Evolutionary conservation across 2,329 filamentous ascomycete species (phyloP).

Genomic region (Pseudogymnoascus sp.): DNA sequence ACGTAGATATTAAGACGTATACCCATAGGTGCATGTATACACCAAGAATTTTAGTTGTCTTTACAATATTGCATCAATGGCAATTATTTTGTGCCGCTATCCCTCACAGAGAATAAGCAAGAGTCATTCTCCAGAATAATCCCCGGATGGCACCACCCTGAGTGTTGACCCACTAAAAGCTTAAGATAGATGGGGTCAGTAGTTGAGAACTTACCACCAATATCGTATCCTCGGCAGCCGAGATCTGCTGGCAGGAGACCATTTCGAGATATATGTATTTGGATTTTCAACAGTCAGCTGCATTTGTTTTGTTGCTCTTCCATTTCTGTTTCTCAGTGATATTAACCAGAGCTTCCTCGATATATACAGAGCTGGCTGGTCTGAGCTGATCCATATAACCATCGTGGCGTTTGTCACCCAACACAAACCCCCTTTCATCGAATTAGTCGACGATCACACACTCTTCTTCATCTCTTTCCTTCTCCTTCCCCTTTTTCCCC

Average conservation of each 20-base stretch:
- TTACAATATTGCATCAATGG: no score
- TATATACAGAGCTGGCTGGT: neutral
- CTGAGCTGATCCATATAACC: neutral
- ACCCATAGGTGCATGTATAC: no score
- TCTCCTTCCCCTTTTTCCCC: neutral
- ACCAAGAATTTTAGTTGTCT: no score
- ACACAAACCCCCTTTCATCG: neutral
- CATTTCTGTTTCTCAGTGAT: neutral
- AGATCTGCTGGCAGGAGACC: neutral
- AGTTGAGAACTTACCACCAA: slow-evolving; percentile 12
- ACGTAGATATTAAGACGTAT: no score
- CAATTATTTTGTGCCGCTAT: no score
- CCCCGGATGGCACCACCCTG: no score
- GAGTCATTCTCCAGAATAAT: no score
- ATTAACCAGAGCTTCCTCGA: neutral
- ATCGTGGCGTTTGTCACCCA: neutral
- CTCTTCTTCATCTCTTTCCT: neutral
- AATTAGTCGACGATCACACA: neutral
- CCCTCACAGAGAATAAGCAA: no score
- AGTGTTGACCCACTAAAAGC: no score
- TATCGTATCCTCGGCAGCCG: neutral
- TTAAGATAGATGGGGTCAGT: no score
- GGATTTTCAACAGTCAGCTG: neutral
- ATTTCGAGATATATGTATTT: neutral
- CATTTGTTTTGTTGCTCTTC: neutral